Percentiles rank a stretch among this genome's conserved stretches.
Conservation (phyloP, 2,329 filamentous ascomycete species). For the Ilyonectria destructans region DNA sequence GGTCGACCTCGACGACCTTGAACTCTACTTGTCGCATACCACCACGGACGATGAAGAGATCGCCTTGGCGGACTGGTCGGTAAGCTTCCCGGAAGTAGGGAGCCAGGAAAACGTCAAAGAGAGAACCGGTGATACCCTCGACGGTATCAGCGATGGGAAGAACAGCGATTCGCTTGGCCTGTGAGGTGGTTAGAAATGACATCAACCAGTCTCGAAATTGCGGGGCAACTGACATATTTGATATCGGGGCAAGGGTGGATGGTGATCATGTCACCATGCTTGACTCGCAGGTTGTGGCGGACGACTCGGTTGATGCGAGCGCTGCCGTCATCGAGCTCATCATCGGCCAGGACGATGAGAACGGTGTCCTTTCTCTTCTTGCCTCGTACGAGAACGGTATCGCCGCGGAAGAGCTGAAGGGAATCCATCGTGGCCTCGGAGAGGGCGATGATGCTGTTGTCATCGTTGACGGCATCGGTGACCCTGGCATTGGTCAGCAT, state of each 20-base stretch:
- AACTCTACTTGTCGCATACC: constrained; percentile 99
- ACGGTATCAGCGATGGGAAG: constrained; percentile 98
- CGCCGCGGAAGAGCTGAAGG: constrained; percentile 97
- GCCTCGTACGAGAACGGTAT: constrained; percentile 97
- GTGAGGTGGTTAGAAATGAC: constrained; percentile 35
- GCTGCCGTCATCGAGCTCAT: constrained; percentile 97
- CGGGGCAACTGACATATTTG: constrained; percentile 89
- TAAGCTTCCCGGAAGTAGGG: constrained; percentile 99
- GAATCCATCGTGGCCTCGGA: constrained; percentile 99
- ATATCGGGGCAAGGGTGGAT: constrained; percentile 99
- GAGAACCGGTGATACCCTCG: constrained; percentile 95
- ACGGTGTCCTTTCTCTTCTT: constrained; percentile 99
- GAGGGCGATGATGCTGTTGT: constrained; percentile 99
- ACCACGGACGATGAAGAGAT: constrained; percentile 96
- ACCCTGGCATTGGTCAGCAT: constrained; percentile 73
- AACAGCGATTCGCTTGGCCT: constrained; percentile 99
- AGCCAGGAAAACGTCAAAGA: constrained; percentile 99
- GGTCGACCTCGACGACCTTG: constrained; percentile 99
- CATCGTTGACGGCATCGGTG: constrained; percentile 98
- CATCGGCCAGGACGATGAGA: constrained; percentile 95
- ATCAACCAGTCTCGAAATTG: background rate
- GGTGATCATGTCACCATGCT: constrained; percentile 98
- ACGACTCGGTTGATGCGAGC: constrained; percentile 99
- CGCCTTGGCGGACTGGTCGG: constrained; percentile 95
- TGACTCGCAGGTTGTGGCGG: constrained; percentile 97